These are phyloP conservation scores for Nannochloris sp. DNA, from an alignment of 139 green algal species.

Conservation along the genomic window DNA sequence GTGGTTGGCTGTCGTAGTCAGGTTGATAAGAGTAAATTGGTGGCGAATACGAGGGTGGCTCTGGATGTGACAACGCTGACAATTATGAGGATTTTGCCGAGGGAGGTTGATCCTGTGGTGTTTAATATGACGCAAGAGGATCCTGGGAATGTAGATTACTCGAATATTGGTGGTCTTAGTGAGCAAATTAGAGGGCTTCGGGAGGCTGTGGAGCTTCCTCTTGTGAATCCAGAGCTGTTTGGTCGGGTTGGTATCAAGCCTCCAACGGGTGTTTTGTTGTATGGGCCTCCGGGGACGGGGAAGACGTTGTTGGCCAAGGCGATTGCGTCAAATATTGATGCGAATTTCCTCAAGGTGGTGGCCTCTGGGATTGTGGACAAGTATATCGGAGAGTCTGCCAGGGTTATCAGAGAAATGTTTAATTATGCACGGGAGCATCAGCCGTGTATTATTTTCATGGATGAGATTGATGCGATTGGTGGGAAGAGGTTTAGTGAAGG, in stretches of 20 bases:
- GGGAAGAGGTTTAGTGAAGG: conserved; percentile 90
- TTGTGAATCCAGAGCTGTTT: conserved; percentile 99
- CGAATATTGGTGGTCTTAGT: conserved; percentile 83
- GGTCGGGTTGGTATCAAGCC: conserved; percentile 95
- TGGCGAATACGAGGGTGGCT: conserved; percentile 82
- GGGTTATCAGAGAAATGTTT: conserved; percentile 99
- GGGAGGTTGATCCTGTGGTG: conserved; percentile 98
- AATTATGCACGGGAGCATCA: conserved; percentile 88
- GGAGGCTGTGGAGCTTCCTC: conserved; percentile 94
- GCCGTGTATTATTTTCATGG: conserved; percentile 99
- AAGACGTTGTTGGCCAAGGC: conserved; percentile 96
- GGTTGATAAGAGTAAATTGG: conserved; percentile 91
- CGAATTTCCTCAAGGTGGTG: conserved; percentile 98
- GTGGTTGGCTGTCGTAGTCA: conserved; percentile 95
- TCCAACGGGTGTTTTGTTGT: conserved; percentile 87
- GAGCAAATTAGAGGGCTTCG: conserved; percentile 87
- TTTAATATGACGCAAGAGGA: conserved; percentile 99
- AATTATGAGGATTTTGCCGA: conserved; percentile 93
- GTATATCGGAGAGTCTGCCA: conserved; percentile 96
- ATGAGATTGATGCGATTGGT: conserved; percentile 98
- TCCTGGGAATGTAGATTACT: conserved; percentile 95
- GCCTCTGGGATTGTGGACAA: conserved; percentile 96
- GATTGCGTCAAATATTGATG: conserved; percentile 89
- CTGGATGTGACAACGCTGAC: conserved; percentile 99
- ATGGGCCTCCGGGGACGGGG: conserved; percentile 68